These are phyloP conservation scores for Berkeleyomyces rouxiae DNA, from an alignment of 2,329 filamentous ascomycete species.

Conservation along the genomic window DNA sequence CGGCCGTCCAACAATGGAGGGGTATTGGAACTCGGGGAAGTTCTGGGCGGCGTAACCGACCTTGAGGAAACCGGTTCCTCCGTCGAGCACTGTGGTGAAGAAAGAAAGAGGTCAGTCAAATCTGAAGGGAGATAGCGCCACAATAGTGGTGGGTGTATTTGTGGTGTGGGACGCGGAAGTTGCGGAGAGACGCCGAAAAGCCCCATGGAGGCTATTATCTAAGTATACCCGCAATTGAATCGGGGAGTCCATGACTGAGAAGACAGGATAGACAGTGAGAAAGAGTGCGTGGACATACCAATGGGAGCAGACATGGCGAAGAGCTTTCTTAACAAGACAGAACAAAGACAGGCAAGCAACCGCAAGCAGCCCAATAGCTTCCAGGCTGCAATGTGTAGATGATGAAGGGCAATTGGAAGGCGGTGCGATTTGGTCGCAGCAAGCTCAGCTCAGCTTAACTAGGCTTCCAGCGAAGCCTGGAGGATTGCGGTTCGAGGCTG, in stretches of 20 bases:
- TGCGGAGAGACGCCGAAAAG: not conserved
- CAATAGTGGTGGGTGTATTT: not conserved
- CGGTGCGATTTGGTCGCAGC: not conserved
- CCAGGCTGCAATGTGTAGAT: not conserved
- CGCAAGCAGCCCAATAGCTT: not conserved
- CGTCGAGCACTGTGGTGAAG: slow-evolving; percentile 67
- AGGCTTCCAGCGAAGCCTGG: not conserved
- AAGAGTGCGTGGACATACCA: not conserved
- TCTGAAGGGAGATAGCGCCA: slow-evolving; percentile 6
- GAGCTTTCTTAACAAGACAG: not conserved
- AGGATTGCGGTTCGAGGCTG: not conserved
- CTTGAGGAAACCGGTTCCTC: slow-evolving; percentile 98
- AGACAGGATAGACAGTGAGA: not conserved
- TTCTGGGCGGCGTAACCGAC: slow-evolving; percentile 98
- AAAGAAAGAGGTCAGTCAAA: slow-evolving; percentile 9
- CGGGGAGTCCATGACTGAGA: not conserved
- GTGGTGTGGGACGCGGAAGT: not conserved
- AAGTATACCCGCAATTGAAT: not conserved
- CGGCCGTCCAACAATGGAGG: slow-evolving; percentile 91
- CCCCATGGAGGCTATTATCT: not conserved
- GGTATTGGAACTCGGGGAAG: slow-evolving; percentile 97
- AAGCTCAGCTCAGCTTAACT: not conserved
- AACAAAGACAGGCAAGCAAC: not conserved
- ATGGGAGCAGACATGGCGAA: slow-evolving; percentile 8
- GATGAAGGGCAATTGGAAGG: not conserved